Conservation (phyloP, 495 filamentous ascomycete genomes). For the Neurospora sublineolata region DNA sequence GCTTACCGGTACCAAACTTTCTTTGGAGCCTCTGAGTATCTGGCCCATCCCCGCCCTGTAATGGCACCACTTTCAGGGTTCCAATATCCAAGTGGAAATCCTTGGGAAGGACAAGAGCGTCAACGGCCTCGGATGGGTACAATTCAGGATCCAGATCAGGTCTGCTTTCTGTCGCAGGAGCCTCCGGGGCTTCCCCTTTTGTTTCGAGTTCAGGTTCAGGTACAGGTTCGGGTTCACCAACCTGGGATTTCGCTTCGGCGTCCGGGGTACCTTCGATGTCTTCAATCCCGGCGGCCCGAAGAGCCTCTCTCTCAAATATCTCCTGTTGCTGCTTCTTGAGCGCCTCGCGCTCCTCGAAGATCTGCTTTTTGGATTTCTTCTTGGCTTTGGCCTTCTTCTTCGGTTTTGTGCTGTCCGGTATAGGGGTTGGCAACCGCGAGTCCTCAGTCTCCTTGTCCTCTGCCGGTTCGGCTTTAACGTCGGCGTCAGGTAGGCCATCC, state of each 20-base stretch:
- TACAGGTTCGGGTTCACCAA: slow-evolving; percentile 1
- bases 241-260: slow-evolving; percentile 4
- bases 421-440: slow-evolving; percentile 32
- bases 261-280: slow-evolving; percentile 15
- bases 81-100: slow-evolving; percentile 25
- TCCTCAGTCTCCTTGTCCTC: slow-evolving; percentile 28
- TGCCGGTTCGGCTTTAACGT: slow-evolving; percentile 14
- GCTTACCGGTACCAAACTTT: slow-evolving; percentile 45
- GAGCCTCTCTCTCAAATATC: slow-evolving; percentile 26
- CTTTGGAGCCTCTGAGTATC: slow-evolving; percentile 69
- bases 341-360: slow-evolving; percentile 57
- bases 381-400: slow-evolving; percentile 41
- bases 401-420: slow-evolving; percentile 19
- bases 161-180: slow-evolving; percentile 2
- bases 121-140: slow-evolving; percentile 16
- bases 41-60: slow-evolving; percentile 73
- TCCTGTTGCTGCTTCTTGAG: slow-evolving; percentile 39
- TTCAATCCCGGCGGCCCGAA: slow-evolving; percentile 23
- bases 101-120: slow-evolving; percentile 18
- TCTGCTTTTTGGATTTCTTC: slow-evolving; percentile 64
- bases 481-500: not conserved
- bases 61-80: slow-evolving; percentile 16
- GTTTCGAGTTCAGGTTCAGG: slow-evolving; percentile 14
- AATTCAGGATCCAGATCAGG: slow-evolving; percentile 28
- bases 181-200: slow-evolving; percentile 11